Conservation (phyloP, 2,329 filamentous ascomycete genomes). For the Colletotrichum echinochloae region DNA sequence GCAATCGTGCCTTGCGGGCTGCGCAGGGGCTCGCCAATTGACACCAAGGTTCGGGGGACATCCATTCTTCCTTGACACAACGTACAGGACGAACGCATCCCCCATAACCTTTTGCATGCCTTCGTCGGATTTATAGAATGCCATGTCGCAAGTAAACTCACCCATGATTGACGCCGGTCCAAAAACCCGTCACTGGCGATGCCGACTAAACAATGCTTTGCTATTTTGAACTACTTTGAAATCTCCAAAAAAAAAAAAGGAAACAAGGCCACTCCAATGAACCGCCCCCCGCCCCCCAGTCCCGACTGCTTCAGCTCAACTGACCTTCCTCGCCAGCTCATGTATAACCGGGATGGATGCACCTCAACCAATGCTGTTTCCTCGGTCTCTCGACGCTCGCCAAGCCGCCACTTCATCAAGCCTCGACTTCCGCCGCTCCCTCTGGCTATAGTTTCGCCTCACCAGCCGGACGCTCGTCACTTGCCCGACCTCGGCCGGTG, state of each 20-base stretch:
- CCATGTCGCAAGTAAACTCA: not conserved
- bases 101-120: constrained; percentile 4
- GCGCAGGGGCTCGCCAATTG: constrained; percentile 7
- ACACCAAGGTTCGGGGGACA: not conserved
- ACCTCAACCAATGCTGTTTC: constrained; percentile 32
- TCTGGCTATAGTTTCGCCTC: constrained; percentile 34
- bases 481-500: not conserved
- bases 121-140: constrained; percentile 15
- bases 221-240: constrained; percentile 29
- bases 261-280: not conserved
- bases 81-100: constrained; percentile 13
- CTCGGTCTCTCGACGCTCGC: constrained; percentile 12
- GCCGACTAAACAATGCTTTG: constrained; percentile 4
- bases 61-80: too few species aligned
- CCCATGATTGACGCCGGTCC: not conserved
- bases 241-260: constrained; percentile 1
- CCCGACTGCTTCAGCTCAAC: constrained; percentile 4
- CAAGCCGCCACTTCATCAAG: constrained; percentile 4
- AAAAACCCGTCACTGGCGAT: not conserved
- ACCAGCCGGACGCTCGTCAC: constrained; percentile 41
- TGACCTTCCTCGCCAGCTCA: not conserved
- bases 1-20: not conserved
- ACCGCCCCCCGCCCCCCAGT: too few species aligned
- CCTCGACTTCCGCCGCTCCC: constrained; percentile 36
- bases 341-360: constrained; percentile 32